Percentiles rank a stretch among this genome's conserved stretches.
Evolutionary conservation across 768 basidiomycete genomes (phyloP).

Genomic region (Boletus rubescentipes): DNA sequence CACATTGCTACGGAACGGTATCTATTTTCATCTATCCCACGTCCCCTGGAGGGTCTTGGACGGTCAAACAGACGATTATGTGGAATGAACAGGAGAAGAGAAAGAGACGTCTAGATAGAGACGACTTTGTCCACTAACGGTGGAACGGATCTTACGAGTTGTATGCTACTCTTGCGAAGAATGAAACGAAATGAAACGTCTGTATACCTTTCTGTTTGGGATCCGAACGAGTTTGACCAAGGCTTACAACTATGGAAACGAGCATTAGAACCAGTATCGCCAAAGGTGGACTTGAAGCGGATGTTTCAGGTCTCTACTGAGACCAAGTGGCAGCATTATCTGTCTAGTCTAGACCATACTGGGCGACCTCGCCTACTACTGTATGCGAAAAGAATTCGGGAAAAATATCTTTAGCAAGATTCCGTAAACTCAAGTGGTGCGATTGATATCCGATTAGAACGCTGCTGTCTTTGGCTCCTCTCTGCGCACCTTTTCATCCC

Average conservation of each 20-base stretch:
- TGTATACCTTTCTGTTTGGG: slow-evolving; percentile 11
- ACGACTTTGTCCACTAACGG: slow-evolving; percentile 13
- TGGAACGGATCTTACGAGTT: slow-evolving; percentile 21
- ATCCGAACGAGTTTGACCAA: not conserved
- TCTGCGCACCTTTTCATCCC: slow-evolving; percentile 1
- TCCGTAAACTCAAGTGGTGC: slow-evolving; percentile 15
- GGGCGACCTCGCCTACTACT: slow-evolving; percentile 2
- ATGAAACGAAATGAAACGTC: slow-evolving; percentile 48
- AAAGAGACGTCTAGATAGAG: slow-evolving; percentile 14
- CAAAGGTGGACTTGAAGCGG: slow-evolving; percentile 4
- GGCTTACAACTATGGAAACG: not conserved
- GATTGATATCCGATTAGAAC: slow-evolving; percentile 4
- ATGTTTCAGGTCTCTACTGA: slow-evolving; percentile 10
- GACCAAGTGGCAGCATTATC: not conserved
- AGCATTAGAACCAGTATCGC: not conserved
- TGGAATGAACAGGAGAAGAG: slow-evolving; percentile 11
- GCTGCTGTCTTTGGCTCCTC: not conserved
- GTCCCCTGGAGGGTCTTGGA: slow-evolving; percentile 29
- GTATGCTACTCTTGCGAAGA: slow-evolving; percentile 32
- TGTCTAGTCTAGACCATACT: slow-evolving; percentile 15
- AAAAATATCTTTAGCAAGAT: slow-evolving; percentile 2
- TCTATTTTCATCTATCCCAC: slow-evolving; percentile 31
- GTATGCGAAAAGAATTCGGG: slow-evolving; percentile 14
- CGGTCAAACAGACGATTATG: slow-evolving; percentile 11
- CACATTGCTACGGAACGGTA: slow-evolving; percentile 31